Percentiles rank a stretch among this genome's conserved stretches.
Evolutionary conservation across 306 rosid genomes (phyloP).

Genomic region (Vigna trinervia): DNA sequence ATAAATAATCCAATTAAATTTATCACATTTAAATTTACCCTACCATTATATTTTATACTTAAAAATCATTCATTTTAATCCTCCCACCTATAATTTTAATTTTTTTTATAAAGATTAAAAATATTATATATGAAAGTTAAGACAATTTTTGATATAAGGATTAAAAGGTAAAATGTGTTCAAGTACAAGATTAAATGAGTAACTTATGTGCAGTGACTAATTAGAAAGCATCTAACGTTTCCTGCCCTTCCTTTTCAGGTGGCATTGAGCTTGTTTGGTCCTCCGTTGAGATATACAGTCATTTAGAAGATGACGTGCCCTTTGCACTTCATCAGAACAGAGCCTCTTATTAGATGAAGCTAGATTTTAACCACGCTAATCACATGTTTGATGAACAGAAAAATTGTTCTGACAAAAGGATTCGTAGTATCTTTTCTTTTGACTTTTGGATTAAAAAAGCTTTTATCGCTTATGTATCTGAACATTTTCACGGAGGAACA

Average conservation of each 20-base stretch:
- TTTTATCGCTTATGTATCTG: constrained; percentile 15
- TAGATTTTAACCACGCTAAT: constrained; percentile 29
- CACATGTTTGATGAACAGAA: constrained; percentile 17
- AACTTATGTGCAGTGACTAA: constrained; percentile 4
- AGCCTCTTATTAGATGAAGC: constrained; percentile 30
- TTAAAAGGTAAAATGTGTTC: too few species aligned
- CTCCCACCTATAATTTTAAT: too few species aligned
- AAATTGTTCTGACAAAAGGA: not conserved
- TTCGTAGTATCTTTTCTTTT: not conserved
- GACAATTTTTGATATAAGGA: too few species aligned
- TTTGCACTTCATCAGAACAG: constrained; percentile 41
- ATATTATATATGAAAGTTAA: too few species aligned
- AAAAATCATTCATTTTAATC: too few species aligned
- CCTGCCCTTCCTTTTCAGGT: constrained; percentile 61
- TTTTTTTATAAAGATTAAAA: too few species aligned
- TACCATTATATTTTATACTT: too few species aligned
- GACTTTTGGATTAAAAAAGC: constrained; percentile 16
- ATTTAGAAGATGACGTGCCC: constrained; percentile 48
- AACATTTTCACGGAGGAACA: constrained; percentile 7
- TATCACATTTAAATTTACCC: too few species aligned
- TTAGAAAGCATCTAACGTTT: constrained; percentile 30
- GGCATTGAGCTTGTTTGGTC: constrained; percentile 83
- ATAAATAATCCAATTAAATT: too few species aligned
- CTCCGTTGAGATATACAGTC: constrained; percentile 57
- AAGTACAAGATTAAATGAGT: too few species aligned